These are phyloP conservation scores for Mycena leptocephala DNA, from an alignment of 768 basidiomycete species.

Conservation along the genomic window DNA sequence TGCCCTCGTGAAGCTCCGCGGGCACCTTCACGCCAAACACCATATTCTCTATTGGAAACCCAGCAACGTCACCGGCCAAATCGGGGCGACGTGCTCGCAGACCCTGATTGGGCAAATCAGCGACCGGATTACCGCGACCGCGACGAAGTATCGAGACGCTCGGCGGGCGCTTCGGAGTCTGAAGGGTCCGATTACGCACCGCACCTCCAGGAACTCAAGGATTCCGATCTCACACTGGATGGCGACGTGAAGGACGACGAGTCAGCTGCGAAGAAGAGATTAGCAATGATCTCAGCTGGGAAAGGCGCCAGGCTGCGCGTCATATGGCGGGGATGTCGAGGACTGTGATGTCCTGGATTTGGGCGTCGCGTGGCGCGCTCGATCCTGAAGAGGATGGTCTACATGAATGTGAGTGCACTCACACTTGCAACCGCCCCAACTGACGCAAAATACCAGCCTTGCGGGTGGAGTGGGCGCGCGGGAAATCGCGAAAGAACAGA, in stretches of 20 bases:
- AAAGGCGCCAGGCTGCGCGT: background rate
- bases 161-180: background rate
- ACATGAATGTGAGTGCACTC: background rate
- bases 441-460: no score
- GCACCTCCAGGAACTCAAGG: background rate
- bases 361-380: background rate
- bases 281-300: background rate
- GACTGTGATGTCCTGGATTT: background rate
- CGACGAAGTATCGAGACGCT: no score
- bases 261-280: no score
- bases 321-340: background rate
- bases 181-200: background rate
- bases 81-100: background rate
- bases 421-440: no score
- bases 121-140: background rate
- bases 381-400: background rate
- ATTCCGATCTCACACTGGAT: background rate
- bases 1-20: no score
- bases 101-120: constrained; percentile 4
- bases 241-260: no score
- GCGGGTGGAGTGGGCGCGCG: no score
- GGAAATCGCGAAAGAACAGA: no score
- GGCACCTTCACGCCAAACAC: background rate
- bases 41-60: constrained; percentile 1
- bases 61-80: background rate